Conservation (phyloP, 2,329 filamentous ascomycete genomes). For the Colletotrichum sp. region DNA sequence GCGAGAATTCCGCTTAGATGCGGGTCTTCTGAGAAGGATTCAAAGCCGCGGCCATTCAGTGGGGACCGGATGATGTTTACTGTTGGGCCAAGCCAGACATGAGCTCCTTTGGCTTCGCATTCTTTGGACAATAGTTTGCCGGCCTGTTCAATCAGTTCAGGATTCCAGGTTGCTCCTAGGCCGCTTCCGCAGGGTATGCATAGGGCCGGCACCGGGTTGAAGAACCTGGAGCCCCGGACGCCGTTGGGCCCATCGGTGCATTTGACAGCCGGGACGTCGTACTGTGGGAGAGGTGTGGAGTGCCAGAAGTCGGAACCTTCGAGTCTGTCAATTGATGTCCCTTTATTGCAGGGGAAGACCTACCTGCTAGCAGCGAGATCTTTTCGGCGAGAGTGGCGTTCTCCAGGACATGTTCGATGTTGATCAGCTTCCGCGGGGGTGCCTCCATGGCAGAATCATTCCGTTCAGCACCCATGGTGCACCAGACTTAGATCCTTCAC, state of each 20-base stretch:
- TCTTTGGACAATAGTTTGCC: constrained; percentile 58
- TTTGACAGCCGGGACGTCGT: constrained; percentile 68
- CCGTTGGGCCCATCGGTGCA: constrained; percentile 75
- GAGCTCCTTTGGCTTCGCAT: constrained; percentile 60
- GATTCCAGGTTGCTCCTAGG: constrained; percentile 63
- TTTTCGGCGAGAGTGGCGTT: constrained; percentile 59
- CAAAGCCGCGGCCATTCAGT: constrained; percentile 65
- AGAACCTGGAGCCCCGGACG: constrained; percentile 71
- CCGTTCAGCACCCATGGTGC: background rate
- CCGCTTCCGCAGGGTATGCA: constrained; percentile 65
- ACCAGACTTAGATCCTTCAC: background rate
- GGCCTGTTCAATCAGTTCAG: constrained; percentile 53
- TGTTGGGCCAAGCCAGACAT: constrained; percentile 64
- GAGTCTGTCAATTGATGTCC: too few species aligned
- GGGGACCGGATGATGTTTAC: constrained; percentile 67
- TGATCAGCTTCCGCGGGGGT: constrained; percentile 29
- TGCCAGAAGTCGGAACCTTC: constrained; percentile 73
- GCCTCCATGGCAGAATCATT: background rate
- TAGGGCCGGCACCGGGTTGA: constrained; percentile 64
- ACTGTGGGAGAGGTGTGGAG: constrained; percentile 62
- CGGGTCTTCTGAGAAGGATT: constrained; percentile 64
- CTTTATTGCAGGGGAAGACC: background rate
- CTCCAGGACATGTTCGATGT: constrained; percentile 58
- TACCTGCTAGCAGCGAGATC: constrained; percentile 56
- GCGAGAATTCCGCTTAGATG: constrained; percentile 60